Conservation (phyloP, 228 moss, liverwort and hornwort species). For the Sphagnum fallax region DNA sequence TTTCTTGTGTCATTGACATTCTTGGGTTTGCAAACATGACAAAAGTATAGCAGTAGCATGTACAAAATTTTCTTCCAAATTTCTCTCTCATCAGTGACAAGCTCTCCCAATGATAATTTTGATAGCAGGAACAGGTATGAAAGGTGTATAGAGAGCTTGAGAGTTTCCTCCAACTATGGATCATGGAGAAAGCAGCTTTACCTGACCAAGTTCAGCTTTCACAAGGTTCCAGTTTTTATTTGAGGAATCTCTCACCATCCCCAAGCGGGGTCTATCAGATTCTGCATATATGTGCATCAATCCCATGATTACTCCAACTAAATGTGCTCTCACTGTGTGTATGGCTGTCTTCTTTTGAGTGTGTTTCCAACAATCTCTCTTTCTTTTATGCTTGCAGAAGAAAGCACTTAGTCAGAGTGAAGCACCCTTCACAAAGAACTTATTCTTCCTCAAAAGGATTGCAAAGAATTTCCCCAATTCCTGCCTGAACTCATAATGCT, state of each 20-base stretch:
- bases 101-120: background rate
- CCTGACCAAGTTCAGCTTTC: conserved; percentile 58
- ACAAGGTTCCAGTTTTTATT: conserved; percentile 42
- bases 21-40: background rate
- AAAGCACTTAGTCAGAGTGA: too few species aligned
- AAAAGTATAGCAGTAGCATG: background rate
- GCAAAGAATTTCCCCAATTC: too few species aligned
- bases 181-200: conserved; percentile 7
- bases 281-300: conserved; percentile 40
- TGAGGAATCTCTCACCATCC: conserved; percentile 39
- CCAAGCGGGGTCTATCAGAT: conserved; percentile 33
- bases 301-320: conserved; percentile 20
- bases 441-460: too few species aligned
- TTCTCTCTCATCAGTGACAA: background rate
- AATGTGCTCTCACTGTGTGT: too few species aligned
- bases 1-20: too few species aligned
- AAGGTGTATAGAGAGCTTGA: too few species aligned
- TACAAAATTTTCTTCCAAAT: background rate
- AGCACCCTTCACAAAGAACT: too few species aligned
- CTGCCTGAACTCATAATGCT: too few species aligned
- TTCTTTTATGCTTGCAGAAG: too few species aligned
- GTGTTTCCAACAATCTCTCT: too few species aligned
- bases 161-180: background rate
- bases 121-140: too few species aligned
- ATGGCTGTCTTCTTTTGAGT: too few species aligned